Evolutionary conservation across 495 filamentous ascomycete genomes (phyloP).

Genomic region (Copromyces sp.): DNA sequence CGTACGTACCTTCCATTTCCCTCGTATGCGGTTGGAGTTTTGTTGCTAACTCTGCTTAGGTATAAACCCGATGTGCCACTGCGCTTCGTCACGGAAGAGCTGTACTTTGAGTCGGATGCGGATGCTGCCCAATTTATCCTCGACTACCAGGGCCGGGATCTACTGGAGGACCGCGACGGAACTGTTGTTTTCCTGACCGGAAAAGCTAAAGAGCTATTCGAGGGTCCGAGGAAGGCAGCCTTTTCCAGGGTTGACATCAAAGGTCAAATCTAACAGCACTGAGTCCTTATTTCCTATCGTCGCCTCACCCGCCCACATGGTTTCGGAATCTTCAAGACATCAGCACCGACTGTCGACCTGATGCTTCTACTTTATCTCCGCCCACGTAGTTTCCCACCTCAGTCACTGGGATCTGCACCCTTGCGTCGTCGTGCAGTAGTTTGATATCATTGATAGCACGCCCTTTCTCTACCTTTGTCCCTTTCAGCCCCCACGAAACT

Average conservation of each 20-base stretch:
- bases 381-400: not conserved
- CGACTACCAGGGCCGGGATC: conserved; percentile 58
- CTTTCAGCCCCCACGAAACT: not conserved
- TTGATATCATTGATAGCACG: not conserved
- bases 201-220: conserved; percentile 65
- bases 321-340: not conserved
- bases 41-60: conserved; percentile 42
- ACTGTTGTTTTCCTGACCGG: conserved; percentile 64
- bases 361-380: not conserved
- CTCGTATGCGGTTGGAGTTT: not conserved
- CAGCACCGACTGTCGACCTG: not conserved
- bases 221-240: conserved; percentile 56
- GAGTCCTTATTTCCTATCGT: not conserved
- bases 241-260: conserved; percentile 90
- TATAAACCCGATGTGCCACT: conserved; percentile 85
- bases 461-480: not conserved
- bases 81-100: conserved; percentile 87
- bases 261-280: conserved; percentile 68
- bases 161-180: conserved; percentile 70
- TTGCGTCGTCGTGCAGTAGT: not conserved
- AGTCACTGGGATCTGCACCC: not conserved
- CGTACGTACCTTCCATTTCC: conserved; percentile 51
- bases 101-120: conserved; percentile 87
- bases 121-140: conserved; percentile 83
- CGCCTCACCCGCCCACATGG: not conserved